Evolutionary conservation across 257 asterid genomes (phyloP).

Genomic region (Nicotiana noctiflora): DNA sequence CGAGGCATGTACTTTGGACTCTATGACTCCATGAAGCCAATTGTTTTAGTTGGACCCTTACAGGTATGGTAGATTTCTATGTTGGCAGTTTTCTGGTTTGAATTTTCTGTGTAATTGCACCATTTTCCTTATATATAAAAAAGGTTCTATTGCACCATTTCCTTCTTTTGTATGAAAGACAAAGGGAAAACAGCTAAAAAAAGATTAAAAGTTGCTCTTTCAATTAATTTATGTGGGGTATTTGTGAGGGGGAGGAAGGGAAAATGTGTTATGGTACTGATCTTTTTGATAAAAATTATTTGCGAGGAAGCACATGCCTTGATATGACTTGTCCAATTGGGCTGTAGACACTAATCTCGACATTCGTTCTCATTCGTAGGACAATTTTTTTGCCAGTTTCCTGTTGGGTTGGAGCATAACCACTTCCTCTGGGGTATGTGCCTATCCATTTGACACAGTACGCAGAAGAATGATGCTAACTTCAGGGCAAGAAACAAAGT

Average conservation of each 20-base stretch:
- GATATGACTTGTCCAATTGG: not conserved
- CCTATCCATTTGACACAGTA: constrained; percentile 89
- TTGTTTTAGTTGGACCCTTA: constrained; percentile 76
- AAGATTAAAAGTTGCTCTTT: not conserved
- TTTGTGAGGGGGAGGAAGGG: not conserved
- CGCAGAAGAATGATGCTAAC: constrained; percentile 97
- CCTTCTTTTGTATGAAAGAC: too few relatives aligned
- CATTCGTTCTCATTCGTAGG: constrained; percentile 40
- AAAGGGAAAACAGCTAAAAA: too few relatives aligned
- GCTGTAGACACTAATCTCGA: not conserved
- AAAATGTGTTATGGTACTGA: not conserved
- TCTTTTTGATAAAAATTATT: not conserved
- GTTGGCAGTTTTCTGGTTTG: not conserved
- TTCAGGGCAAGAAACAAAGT: constrained; percentile 76
- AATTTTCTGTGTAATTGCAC: not conserved
- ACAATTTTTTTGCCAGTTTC: constrained; percentile 82
- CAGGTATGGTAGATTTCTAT: constrained; percentile 33
- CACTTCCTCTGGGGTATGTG: constrained; percentile 81
- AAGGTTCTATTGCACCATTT: too few relatives aligned
- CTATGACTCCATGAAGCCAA: constrained; percentile 89
- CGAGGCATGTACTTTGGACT: constrained; percentile 98
- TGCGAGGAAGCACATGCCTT: not conserved
- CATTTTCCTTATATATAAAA: too few relatives aligned
- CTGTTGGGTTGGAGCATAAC: constrained; percentile 93
- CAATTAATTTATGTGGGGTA: not conserved